These are phyloP conservation scores for Lasiosphaeriaceae sp. DNA, from an alignment of 495 filamentous ascomycete genomes.

Conservation along the genomic window DNA sequence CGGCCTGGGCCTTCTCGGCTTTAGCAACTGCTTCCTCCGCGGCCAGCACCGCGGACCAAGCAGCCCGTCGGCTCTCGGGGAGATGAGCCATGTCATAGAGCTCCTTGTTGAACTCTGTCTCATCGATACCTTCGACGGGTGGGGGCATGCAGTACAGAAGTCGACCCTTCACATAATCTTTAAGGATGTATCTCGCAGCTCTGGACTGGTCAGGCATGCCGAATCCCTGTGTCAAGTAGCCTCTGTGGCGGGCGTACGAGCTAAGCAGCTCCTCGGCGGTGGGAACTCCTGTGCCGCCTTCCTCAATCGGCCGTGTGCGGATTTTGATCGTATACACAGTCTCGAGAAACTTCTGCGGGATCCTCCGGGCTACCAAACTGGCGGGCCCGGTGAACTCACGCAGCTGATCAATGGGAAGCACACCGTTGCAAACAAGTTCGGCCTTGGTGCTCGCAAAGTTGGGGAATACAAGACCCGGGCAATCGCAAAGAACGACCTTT, in stretches of 20 bases:
- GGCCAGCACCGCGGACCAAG: conserved; percentile 48
- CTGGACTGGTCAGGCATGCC: conserved; percentile 91
- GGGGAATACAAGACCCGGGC: conserved; percentile 96
- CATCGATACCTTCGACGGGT: conserved; percentile 62
- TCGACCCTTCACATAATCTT: conserved; percentile 97
- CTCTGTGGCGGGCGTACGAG: conserved; percentile 83
- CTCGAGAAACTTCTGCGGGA: conserved; percentile 88
- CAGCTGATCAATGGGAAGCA: conserved; percentile 95
- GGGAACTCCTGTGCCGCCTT: conserved; percentile 87
- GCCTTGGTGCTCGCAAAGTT: conserved; percentile 97
- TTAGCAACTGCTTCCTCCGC: conserved; percentile 38
- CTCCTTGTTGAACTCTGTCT: conserved; percentile 76
- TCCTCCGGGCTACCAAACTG: conserved; percentile 79
- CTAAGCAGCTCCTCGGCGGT: conserved; percentile 82
- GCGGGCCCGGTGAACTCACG: conserved; percentile 90
- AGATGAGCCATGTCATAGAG: conserved; percentile 79
- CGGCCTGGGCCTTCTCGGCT: background rate
- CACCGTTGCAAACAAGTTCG: conserved; percentile 91
- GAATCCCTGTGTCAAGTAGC: conserved; percentile 80
- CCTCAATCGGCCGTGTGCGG: conserved; percentile 72
- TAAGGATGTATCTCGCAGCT: conserved; percentile 84
- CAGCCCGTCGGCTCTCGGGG: conserved; percentile 65
- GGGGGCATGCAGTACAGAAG: conserved; percentile 90
- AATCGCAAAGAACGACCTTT: conserved; percentile 91
- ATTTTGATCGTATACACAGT: conserved; percentile 92